A percentile compares a stretch with the other conserved stretches of the same genome.
Evolutionary conservation across 768 basidiomycete genomes (phyloP).

Genomic region (Trametes maxima): DNA sequence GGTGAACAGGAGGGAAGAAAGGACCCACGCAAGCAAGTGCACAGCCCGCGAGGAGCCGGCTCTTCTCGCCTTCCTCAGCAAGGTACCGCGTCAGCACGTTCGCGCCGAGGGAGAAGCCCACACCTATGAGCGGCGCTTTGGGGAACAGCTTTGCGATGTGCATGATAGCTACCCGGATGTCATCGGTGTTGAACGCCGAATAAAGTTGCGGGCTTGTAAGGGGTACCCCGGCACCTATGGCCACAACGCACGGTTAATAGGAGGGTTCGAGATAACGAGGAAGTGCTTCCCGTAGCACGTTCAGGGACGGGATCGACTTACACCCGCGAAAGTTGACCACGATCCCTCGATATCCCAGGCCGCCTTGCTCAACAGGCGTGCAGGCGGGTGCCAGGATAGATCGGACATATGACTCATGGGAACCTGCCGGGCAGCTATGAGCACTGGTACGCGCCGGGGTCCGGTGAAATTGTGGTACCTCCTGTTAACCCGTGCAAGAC

Average conservation of each 20-base stretch:
- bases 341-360: conserved; percentile 86
- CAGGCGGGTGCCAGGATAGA: conserved; percentile 77
- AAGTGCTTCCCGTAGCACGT: neutral
- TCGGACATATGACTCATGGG: conserved; percentile 88
- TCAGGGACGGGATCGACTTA: conserved; percentile 37
- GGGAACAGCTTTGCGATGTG: conserved; percentile 77
- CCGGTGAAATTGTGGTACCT: conserved; percentile 33
- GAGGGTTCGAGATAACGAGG: neutral
- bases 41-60: conserved; percentile 66
- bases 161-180: conserved; percentile 79
- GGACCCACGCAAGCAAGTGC: conserved; percentile 72
- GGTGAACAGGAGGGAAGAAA: conserved; percentile 18
- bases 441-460: neutral
- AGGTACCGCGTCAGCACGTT: conserved; percentile 89
- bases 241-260: conserved; percentile 12
- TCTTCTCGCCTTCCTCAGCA: conserved; percentile 73
- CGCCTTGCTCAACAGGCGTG: conserved; percentile 71
- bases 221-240: conserved; percentile 87
- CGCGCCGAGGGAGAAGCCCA: conserved; percentile 94
- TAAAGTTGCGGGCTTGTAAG: conserved; percentile 83
- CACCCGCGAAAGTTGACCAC: conserved; percentile 95
- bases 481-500: conserved; percentile 53
- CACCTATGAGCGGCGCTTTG: conserved; percentile 76
- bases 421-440: conserved; percentile 49
- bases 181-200: conserved; percentile 88